Evolutionary conservation across 164 flowering plant species (phyloP), one percentile per base, ranked within the genome.

Genomic region (Berberis thunbergii): DNA sequence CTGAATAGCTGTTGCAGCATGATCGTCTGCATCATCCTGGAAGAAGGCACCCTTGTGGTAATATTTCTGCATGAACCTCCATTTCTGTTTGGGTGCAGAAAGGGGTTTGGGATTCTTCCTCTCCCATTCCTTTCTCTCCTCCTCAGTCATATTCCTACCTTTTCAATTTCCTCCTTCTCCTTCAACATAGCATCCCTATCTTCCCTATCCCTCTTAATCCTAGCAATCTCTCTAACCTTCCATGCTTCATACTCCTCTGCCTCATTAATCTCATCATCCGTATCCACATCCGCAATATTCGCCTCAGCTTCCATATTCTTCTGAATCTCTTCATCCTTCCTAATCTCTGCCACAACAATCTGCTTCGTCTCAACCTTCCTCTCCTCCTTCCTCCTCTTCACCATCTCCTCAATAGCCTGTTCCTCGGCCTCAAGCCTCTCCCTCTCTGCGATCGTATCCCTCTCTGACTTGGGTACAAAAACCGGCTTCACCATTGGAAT

Each of bases 1-100:
- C 87, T 2, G 82, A 6, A 13, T 82, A 41, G 75, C 84, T 48
- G 86, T 84, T 12, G 79, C 83, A 57, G 81, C 72, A 38, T 2
- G 74, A 62, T 88, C 93, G 73, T 83, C 91, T 7, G 76, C 62
- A 61, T 83, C 73, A 2, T 74, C 6, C 64, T 89, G 98, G 73
- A 84, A 92, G 96, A 89, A 92, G 55, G 91, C 96, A 76, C 98
- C 96, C 74, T 87, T 89, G 79, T 92, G 98, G 73, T 77, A 92
- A 63, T 89, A 92, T 67, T 89, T 92, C 84, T 92, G 96, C 98
- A 92, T 92, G 68, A 92, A 92, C 78, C 78, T 84, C 98, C 96
- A 87, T 69, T 92, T 92, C 74, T 83, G 86, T 80, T 89, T 89
- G 7, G 76, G 52, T 39, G 62, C 63, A 2, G 80, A n/a, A 45